Conservation (phyloP, 2,329 filamentous ascomycete genomes). For the Sclerotinia spermophila region DNA sequence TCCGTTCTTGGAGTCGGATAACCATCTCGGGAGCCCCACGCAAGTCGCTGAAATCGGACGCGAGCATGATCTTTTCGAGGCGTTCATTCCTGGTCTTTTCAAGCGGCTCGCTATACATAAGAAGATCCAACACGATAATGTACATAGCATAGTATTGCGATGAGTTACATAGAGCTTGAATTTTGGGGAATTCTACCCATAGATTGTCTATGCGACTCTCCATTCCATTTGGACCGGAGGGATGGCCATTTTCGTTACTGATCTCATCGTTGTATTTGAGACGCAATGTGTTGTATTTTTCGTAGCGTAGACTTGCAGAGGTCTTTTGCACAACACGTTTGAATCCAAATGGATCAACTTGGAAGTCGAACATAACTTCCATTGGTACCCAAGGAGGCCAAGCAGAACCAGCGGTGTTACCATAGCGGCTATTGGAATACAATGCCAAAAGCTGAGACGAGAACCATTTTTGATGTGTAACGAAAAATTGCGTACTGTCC, state of each 20-base stretch:
- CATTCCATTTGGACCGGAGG: slow-evolving; percentile 50
- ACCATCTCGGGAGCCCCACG: slow-evolving; percentile 93
- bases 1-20: slow-evolving; percentile 82
- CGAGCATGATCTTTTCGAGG: slow-evolving; percentile 97
- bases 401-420: slow-evolving; percentile 74
- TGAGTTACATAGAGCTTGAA: slow-evolving; percentile 94
- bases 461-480: slow-evolving; percentile 91
- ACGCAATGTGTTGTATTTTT: slow-evolving; percentile 96
- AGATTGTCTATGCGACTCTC: slow-evolving; percentile 92
- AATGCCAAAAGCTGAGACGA: slow-evolving; percentile 78
- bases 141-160: slow-evolving; percentile 97
- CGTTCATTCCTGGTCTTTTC: slow-evolving; percentile 97
- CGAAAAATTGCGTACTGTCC: slow-evolving; percentile 98
- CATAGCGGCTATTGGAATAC: slow-evolving; percentile 93
- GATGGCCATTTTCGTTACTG: slow-evolving; percentile 52
- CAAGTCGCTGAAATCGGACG: slow-evolving; percentile 96
- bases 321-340: slow-evolving; percentile 95
- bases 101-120: slow-evolving; percentile 92
- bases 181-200: slow-evolving; percentile 93
- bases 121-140: slow-evolving; percentile 91
- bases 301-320: slow-evolving; percentile 87
- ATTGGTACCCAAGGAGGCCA: slow-evolving; percentile 99
- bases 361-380: slow-evolving; percentile 97
- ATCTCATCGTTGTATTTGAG: slow-evolving; percentile 97
- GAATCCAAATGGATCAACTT: slow-evolving; percentile 94